Evolutionary conservation across 192 early-diverging fungal species (phyloP).

Genomic region (Rhizophlyctis rosea): DNA sequence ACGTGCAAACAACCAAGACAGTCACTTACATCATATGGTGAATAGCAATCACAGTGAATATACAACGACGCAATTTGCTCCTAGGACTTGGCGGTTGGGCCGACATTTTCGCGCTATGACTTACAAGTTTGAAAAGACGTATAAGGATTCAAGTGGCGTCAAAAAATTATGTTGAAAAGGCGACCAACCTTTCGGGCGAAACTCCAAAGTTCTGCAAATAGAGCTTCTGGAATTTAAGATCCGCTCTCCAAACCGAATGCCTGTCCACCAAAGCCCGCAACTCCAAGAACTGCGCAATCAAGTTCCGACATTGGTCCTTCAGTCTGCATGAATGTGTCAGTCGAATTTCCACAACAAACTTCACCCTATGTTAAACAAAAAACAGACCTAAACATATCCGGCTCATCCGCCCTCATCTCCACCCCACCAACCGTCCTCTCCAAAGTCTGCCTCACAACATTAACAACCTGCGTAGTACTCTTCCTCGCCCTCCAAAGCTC

Average conservation of each 20-base stretch:
- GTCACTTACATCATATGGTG: no score
- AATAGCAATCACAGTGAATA: no score
- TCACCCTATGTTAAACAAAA: background rate
- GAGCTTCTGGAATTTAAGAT: slow-evolving; percentile 46
- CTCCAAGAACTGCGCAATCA: slow-evolving; percentile 37
- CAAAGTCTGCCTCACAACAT: slow-evolving; percentile 24
- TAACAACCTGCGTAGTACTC: slow-evolving; percentile 24
- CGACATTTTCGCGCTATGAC: no score
- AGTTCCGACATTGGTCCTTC: slow-evolving; percentile 19
- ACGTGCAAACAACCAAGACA: no score
- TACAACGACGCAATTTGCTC: no score
- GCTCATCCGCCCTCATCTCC: slow-evolving; percentile 7
- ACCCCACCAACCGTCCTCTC: slow-evolving; percentile 24
- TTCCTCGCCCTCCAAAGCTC: slow-evolving; percentile 22
- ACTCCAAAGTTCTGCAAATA: no score
- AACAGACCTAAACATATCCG: background rate
- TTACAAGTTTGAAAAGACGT: no score
- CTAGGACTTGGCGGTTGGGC: no score
- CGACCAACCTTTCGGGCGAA: no score
- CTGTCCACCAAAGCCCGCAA: slow-evolving; percentile 36
- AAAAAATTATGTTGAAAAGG: no score
- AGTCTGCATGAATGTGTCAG: slow-evolving; percentile 5
- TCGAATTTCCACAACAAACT: slow-evolving; percentile 1
- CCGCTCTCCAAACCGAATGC: slow-evolving; percentile 37
- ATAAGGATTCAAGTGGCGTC: no score